phyloP scores from a whole-genome alignment of 306 rosid genomes.

The Senna tora region DNA sequence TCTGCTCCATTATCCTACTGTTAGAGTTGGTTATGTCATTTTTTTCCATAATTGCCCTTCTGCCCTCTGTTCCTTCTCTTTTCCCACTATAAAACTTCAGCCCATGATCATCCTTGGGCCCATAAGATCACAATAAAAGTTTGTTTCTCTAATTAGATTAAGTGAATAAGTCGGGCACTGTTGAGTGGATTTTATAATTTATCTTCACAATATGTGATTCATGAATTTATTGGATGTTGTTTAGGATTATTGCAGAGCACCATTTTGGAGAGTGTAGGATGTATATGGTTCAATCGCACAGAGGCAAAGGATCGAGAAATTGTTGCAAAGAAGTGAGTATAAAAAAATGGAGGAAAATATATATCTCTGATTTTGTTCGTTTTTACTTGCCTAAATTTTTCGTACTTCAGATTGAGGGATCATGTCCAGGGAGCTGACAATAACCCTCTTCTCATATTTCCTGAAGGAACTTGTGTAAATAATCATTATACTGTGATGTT shows the following conservation, averaged over 20 bases:
- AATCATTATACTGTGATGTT: conserved; percentile 97
- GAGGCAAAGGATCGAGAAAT: conserved; percentile 94
- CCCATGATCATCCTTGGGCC: no score
- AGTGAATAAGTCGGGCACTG: background rate
- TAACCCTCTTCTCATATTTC: conserved; percentile 97
- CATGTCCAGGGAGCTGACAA: conserved; percentile 87
- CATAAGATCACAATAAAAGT: background rate
- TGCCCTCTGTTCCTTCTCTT: no score
- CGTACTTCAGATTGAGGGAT: conserved; percentile 74
- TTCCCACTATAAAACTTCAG: no score
- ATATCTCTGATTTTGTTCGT: conserved; percentile 19
- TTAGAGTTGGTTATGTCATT: no score
- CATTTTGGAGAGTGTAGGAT: conserved; percentile 91
- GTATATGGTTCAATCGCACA: conserved; percentile 92
- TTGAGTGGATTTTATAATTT: conserved; percentile 6
- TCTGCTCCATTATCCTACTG: no score
- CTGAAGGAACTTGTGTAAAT: conserved; percentile 99
- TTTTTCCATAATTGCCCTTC: no score
- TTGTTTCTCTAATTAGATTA: background rate
- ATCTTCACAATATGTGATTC: background rate
- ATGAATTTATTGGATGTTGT: conserved; percentile 12
- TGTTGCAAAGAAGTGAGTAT: conserved; percentile 88
- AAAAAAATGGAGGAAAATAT: conserved; percentile 19
- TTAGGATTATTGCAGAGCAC: conserved; percentile 94
- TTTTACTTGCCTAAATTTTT: conserved; percentile 35